A percentile compares a stretch with the other conserved stretches of the same genome.
Evolutionary conservation across 768 basidiomycete genomes (phyloP).

Genomic region (Rhizopogon sp.): DNA sequence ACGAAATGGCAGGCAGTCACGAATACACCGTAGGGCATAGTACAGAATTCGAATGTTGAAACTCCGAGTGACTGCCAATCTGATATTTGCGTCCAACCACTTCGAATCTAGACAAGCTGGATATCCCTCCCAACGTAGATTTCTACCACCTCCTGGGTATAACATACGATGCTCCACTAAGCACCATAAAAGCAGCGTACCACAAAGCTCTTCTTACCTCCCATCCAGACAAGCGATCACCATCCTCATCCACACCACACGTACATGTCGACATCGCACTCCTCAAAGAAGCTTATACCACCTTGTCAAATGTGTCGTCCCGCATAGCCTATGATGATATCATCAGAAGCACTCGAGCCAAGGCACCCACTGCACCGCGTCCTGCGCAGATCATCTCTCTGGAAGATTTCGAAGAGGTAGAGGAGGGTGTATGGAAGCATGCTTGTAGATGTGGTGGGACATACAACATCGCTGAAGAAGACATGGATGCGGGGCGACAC

Average conservation of each 20-base stretch:
- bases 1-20: too few species aligned
- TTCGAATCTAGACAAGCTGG: constrained; percentile 8
- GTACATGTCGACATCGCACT: constrained; percentile 41
- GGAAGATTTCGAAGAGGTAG: constrained; percentile 56
- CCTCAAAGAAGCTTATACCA: constrained; percentile 64
- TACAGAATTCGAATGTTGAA: too few species aligned
- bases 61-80: too few species aligned
- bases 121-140: constrained; percentile 26
- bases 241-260: constrained; percentile 19
- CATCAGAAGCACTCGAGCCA: constrained; percentile 7
- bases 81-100: too few species aligned
- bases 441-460: constrained; percentile 69
- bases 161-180: constrained; percentile 39
- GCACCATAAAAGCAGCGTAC: constrained; percentile 67
- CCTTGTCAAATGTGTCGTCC: constrained; percentile 45
- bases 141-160: constrained; percentile 60
- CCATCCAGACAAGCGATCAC: constrained; percentile 57
- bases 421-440: constrained; percentile 46
- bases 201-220: constrained; percentile 56
- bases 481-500: constrained; percentile 70
- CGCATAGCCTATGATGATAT: constrained; percentile 49
- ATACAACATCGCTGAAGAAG: constrained; percentile 50
- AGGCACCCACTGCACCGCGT: constrained; percentile 37
- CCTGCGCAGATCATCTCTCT: constrained; percentile 78
- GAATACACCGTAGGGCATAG: too few species aligned